A percentile compares a stretch with the other conserved stretches of the same genome.
Conservation (phyloP, 1,284 basidiomycete genomes). For the Tylopilus microsporus region DNA sequence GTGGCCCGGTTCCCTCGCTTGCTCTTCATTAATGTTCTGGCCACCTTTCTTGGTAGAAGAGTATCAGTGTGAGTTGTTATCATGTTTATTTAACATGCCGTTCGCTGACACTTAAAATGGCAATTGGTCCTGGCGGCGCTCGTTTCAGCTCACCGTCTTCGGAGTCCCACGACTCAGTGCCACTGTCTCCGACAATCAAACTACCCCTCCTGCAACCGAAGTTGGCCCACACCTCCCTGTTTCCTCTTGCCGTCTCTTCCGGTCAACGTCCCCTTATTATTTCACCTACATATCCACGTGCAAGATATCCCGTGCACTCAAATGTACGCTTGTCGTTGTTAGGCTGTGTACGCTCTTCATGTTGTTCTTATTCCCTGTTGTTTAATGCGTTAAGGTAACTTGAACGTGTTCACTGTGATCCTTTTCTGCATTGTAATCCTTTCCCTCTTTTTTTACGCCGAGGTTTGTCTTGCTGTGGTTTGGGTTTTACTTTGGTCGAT, state of each 20-base stretch:
- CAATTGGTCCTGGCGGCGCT: neutral
- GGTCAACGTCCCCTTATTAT: neutral
- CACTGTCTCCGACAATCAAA: no score
- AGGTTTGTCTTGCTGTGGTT: constrained; percentile 1
- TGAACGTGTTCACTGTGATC: constrained; percentile 4
- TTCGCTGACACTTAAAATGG: neutral
- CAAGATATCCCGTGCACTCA: constrained; percentile 11
- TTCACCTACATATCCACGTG: constrained; percentile 1
- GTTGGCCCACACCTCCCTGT: neutral
- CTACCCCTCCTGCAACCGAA: no score
- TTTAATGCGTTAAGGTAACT: constrained; percentile 8
- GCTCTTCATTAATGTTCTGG: neutral
- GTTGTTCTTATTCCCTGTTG: constrained; percentile 10
- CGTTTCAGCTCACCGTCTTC: neutral
- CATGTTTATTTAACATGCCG: neutral
- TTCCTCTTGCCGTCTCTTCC: neutral
- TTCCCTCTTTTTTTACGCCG: neutral
- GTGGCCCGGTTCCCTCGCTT: neutral
- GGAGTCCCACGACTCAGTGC: neutral
- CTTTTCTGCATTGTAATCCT: neutral
- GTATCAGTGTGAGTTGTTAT: constrained; percentile 7
- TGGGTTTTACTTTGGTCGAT: neutral
- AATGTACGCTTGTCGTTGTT: constrained; percentile 19
- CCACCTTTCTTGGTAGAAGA: constrained; percentile 2
- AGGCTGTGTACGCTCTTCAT: constrained; percentile 16